Evolutionary conservation across 768 basidiomycete species (phyloP).

Genomic region (Hortiboletus flavorubellus): DNA sequence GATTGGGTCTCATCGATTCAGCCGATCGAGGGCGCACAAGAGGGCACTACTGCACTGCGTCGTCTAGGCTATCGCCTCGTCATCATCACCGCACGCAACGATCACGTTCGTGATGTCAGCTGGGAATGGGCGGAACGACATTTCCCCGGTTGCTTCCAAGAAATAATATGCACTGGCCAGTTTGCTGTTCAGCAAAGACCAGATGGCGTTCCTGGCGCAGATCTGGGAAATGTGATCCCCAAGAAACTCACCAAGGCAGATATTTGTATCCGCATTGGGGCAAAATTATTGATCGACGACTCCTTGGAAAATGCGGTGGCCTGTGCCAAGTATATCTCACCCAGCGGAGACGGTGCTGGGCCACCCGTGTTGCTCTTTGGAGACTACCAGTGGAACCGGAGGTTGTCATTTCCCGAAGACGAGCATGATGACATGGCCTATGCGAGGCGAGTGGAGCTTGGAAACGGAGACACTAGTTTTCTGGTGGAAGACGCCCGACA

Average conservation of each 20-base stretch:
- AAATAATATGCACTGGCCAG: constrained; percentile 70
- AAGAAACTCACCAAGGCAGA: constrained; percentile 69
- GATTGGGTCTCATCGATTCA: constrained; percentile 42
- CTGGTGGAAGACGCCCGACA: constrained; percentile 46
- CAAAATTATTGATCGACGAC: constrained; percentile 73
- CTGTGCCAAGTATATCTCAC: constrained; percentile 38
- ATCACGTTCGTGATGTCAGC: constrained; percentile 52
- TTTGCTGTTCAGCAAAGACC: constrained; percentile 49
- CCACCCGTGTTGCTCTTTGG: constrained; percentile 72
- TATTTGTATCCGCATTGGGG: constrained; percentile 61
- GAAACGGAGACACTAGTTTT: constrained; percentile 48
- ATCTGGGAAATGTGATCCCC: constrained; percentile 38
- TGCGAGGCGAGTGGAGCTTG: constrained; percentile 43
- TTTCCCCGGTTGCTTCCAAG: constrained; percentile 61
- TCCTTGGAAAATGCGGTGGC: constrained; percentile 73
- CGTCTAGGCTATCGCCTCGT: constrained; percentile 65
- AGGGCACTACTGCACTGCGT: constrained; percentile 53
- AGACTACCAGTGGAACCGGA: constrained; percentile 71
- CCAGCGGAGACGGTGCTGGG: constrained; percentile 19
- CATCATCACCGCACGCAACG: constrained; percentile 71
- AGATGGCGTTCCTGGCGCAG: constrained; percentile 6
- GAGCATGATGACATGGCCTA: constrained; percentile 52
- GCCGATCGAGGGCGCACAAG: constrained; percentile 60
- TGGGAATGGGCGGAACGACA: constrained; percentile 65
- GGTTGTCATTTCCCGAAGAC: constrained; percentile 45